phyloP scores from a whole-genome alignment of 768 basidiomycete species.

The Serpula lacrymans region DNA sequence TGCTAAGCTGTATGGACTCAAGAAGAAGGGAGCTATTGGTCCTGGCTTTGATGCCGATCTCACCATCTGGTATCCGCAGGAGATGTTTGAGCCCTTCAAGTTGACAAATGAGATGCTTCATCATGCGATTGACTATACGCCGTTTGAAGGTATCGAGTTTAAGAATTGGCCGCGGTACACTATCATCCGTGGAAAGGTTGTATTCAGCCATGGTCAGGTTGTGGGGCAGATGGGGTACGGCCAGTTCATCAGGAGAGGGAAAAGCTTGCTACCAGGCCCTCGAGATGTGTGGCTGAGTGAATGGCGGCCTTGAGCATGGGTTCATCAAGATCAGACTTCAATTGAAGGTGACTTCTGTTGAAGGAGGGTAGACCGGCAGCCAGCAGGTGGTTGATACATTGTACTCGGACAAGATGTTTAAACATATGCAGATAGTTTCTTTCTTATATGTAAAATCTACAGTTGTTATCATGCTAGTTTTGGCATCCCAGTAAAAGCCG shows the following conservation, averaged over 20 bases:
- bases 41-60: slow-evolving; percentile 33
- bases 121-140: slow-evolving; percentile 30
- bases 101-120: slow-evolving; percentile 24
- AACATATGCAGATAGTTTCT: too few relatives aligned
- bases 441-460: too few relatives aligned
- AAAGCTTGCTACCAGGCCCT: slow-evolving; percentile 7
- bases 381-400: too few relatives aligned
- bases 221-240: slow-evolving; percentile 9
- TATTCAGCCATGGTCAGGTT: slow-evolving; percentile 13
- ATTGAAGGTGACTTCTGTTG: background rate
- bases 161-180: slow-evolving; percentile 31
- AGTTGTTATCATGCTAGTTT: too few relatives aligned
- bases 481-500: too few relatives aligned
- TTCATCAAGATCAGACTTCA: too few relatives aligned
- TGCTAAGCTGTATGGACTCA: slow-evolving; percentile 32
- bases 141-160: slow-evolving; percentile 30
- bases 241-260: slow-evolving; percentile 6
- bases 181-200: slow-evolving; percentile 12
- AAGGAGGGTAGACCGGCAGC: too few relatives aligned
- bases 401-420: too few relatives aligned
- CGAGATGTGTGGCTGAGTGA: slow-evolving; percentile 9
- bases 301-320: slow-evolving; percentile 8
- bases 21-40: slow-evolving; percentile 30
- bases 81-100: slow-evolving; percentile 6
- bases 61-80: slow-evolving; percentile 22